Evolutionary conservation across 768 basidiomycete species (phyloP).

Genomic region (Collybia mongolica): DNA sequence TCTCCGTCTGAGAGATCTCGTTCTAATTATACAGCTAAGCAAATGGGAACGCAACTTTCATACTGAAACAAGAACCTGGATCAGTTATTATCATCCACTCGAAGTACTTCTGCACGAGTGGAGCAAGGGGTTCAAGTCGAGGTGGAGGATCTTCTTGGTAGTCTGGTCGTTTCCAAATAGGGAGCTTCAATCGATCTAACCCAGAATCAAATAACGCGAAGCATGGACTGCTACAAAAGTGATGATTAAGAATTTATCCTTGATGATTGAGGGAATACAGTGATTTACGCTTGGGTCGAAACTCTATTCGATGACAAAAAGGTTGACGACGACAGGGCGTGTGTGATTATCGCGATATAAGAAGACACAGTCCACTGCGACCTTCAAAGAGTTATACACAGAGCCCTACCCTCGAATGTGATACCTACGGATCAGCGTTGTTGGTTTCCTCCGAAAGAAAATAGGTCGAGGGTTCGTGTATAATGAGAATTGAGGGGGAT

Average conservation of each 20-base stretch:
- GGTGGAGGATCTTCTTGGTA: conserved; percentile 6
- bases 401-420: not conserved
- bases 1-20: not conserved
- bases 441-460: conserved; percentile 26
- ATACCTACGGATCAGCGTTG: not conserved
- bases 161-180: conserved; percentile 35
- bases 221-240: conserved; percentile 15
- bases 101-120: conserved; percentile 53
- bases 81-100: conserved; percentile 47
- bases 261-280: not conserved
- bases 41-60: not conserved
- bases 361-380: conserved; percentile 23
- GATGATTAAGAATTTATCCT: not conserved
- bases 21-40: not conserved
- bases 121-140: conserved; percentile 33
- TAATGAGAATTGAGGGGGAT: conserved; percentile 51
- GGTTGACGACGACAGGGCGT: conserved; percentile 18
- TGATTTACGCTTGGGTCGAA: too few relatives aligned
- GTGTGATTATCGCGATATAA: conserved; percentile 19
- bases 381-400: not conserved
- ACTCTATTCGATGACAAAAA: conserved; percentile 4
- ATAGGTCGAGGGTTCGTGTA: conserved; percentile 61
- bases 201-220: conserved; percentile 63
- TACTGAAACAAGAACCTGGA: conserved; percentile 29
- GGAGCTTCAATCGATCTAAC: conserved; percentile 48